Conservation (phyloP, 2,329 filamentous ascomycete genomes). For the Proliferodiscus dingleyae region DNA sequence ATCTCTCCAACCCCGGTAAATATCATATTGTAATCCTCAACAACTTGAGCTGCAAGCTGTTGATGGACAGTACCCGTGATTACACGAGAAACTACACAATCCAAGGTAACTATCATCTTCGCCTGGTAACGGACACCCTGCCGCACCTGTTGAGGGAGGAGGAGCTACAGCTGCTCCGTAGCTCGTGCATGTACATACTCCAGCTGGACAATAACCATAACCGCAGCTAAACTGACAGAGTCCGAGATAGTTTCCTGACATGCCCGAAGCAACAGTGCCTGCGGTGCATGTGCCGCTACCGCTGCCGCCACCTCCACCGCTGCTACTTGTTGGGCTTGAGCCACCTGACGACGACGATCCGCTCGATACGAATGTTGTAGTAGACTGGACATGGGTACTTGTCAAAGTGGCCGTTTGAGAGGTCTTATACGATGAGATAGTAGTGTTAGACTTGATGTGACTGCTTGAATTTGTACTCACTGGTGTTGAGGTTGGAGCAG, state of each 20-base stretch:
- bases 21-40: not conserved
- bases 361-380: no score
- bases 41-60: not conserved
- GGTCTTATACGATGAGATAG: no score
- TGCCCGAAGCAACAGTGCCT: constrained; percentile 19
- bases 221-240: constrained; percentile 33
- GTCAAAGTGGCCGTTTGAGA: no score
- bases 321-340: not conserved
- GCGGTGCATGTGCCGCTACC: constrained; percentile 22
- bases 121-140: constrained; percentile 33
- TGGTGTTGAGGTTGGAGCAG: constrained; percentile 8
- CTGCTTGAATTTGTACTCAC: no score
- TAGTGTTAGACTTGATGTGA: no score
- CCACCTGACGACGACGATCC: constrained; percentile 1
- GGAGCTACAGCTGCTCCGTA: constrained; percentile 17
- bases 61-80: constrained; percentile 31
- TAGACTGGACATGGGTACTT: no score
- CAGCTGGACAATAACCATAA: constrained; percentile 24
- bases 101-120: constrained; percentile 37
- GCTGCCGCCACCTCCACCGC: no score
- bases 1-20: no score
- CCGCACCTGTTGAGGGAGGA: constrained; percentile 20
- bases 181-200: constrained; percentile 22
- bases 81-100: constrained; percentile 43
- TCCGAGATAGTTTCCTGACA: constrained; percentile 32